A percentile compares a stretch with the other conserved stretches of the same genome.
These are phyloP conservation scores for Suhomyces pyralidae DNA, from an alignment of 805 yeast species.

Conservation along the genomic window DNA sequence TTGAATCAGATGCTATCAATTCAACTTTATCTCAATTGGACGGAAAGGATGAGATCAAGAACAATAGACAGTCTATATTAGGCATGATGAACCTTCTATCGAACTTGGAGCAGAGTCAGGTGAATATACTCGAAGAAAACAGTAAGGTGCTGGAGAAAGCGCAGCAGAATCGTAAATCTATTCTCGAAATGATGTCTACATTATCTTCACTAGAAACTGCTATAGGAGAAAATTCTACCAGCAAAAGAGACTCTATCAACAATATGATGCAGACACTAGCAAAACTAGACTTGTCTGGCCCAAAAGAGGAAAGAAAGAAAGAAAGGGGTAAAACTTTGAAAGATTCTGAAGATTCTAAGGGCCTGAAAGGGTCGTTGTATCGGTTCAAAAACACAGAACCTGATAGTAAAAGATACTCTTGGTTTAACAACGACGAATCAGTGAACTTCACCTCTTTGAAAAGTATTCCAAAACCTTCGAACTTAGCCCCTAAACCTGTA, in stretches of 20 bases:
- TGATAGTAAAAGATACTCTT: slow-evolving; percentile 22
- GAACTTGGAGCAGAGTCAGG: slow-evolving; percentile 11
- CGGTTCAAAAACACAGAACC: not conserved
- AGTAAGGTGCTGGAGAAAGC: slow-evolving; percentile 6
- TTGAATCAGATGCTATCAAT: not conserved
- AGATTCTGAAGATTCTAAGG: not conserved
- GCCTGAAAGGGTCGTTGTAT: not conserved
- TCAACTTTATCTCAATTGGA: not conserved
- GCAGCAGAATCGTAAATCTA: slow-evolving; percentile 24
- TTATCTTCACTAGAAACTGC: slow-evolving; percentile 18
- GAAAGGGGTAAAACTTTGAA: too few relatives aligned
- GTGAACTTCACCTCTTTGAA: slow-evolving; percentile 9
- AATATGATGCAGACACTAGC: slow-evolving; percentile 24
- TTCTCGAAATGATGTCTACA: slow-evolving; percentile 31
- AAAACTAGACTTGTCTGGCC: slow-evolving; percentile 9
- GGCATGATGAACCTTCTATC: slow-evolving; percentile 15
- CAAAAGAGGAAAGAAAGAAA: not conserved
- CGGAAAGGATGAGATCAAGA: not conserved
- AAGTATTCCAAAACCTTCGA: not conserved
- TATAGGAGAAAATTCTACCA: slow-evolving; percentile 1
- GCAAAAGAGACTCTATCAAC: slow-evolving; percentile 19
- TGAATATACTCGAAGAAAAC: slow-evolving; percentile 8
- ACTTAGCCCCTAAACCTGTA: not conserved
- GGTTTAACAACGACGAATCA: slow-evolving; percentile 29
- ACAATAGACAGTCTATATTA: slow-evolving; percentile 12